phyloP scores from a whole-genome alignment of 108 stramenopile species.

The Stephanodiscus triporus region DNA sequence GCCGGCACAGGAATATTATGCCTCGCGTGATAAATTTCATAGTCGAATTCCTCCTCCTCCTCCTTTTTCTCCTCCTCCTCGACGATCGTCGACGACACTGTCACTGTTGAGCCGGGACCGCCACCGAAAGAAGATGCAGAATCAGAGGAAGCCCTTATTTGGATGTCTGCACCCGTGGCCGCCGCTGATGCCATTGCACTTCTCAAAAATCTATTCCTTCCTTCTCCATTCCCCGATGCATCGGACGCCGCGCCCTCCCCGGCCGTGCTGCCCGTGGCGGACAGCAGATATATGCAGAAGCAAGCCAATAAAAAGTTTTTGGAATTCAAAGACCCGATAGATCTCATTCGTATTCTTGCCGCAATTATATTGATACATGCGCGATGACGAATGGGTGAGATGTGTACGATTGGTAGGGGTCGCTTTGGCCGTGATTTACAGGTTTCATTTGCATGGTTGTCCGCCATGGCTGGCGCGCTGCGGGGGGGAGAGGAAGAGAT shows the following conservation, averaged over 20 bases:
- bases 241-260: not conserved
- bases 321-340: not conserved
- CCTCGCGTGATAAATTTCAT: conserved; percentile 30
- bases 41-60: conserved; percentile 36
- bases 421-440: too few species aligned
- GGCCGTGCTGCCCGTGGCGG: not conserved
- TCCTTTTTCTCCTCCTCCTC: not conserved
- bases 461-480: not conserved
- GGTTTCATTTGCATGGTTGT: not conserved
- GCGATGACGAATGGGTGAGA: not conserved
- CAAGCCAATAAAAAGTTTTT: not conserved
- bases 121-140: not conserved
- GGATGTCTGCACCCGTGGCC: not conserved
- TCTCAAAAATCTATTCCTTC: not conserved
- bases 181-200: not conserved
- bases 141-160: not conserved
- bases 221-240: not conserved
- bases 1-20: conserved; percentile 39
- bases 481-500: too few species aligned
- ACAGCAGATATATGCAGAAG: not conserved
- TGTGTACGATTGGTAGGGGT: too few species aligned
- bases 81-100: not conserved
- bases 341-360: not conserved
- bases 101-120: not conserved
- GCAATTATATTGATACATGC: not conserved